phyloP scores from a whole-genome alignment of 2,329 filamentous ascomycete species.

The Pseudogymnoascus sp. region DNA sequence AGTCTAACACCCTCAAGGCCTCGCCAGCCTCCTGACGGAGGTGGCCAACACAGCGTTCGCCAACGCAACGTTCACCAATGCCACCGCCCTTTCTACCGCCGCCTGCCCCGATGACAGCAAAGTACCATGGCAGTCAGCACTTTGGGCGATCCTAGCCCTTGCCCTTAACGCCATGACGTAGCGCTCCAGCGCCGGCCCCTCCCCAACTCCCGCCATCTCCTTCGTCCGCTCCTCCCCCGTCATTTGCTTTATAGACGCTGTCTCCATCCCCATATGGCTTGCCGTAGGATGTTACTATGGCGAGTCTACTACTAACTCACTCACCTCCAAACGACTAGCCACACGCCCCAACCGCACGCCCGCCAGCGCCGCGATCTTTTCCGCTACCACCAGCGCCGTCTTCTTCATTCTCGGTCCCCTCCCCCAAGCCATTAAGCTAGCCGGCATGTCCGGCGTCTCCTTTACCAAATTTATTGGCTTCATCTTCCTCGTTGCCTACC shows the following conservation, averaged over 20 bases:
- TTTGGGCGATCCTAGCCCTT: conserved; percentile 18
- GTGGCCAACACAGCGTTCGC: background rate
- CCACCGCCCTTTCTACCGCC: background rate
- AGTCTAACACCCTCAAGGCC: background rate
- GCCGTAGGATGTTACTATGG: background rate
- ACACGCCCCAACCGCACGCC: background rate
- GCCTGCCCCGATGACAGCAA: background rate
- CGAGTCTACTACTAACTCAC: background rate
- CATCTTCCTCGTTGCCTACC: background rate
- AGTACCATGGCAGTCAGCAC: conserved; percentile 16
- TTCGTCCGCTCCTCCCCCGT: conserved; percentile 17
- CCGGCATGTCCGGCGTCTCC: background rate
- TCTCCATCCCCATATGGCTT: conserved; percentile 14
- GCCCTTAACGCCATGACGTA: conserved; percentile 21
- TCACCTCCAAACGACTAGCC: background rate
- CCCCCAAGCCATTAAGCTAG: background rate
- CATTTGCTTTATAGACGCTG: conserved; percentile 14
- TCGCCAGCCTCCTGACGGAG: background rate
- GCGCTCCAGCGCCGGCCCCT: conserved; percentile 13
- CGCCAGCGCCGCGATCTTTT: background rate
- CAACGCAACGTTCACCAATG: background rate
- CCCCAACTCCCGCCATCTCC: conserved; percentile 13
- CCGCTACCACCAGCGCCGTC: background rate
- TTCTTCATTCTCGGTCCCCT: background rate
- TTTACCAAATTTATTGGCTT: background rate